Evolutionary conservation across 2,329 filamentous ascomycete genomes (phyloP).

Genomic region (Sphaerulina musiva): DNA sequence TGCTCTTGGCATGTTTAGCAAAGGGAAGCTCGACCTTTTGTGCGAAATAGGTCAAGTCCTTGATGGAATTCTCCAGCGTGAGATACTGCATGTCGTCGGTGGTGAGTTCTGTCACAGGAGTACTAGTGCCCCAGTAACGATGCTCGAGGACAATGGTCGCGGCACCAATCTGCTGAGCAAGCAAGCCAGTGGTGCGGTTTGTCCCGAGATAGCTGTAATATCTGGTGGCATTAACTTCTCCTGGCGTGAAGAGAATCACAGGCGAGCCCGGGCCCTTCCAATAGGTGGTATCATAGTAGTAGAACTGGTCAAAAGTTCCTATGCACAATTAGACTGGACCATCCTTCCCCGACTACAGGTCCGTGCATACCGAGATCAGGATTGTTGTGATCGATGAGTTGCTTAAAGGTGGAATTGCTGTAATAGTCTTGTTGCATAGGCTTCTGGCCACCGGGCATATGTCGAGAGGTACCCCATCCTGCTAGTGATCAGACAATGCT

Average conservation of each 20-base stretch:
- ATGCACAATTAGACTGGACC: too few species aligned
- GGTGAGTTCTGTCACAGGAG: constrained; percentile 47
- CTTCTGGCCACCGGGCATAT: background rate
- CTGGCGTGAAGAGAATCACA: constrained; percentile 40
- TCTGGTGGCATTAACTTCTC: constrained; percentile 44
- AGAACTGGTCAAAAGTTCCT: constrained; percentile 46
- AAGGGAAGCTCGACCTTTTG: constrained; percentile 50
- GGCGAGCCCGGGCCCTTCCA: constrained; percentile 52
- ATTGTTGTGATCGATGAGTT: constrained; percentile 52
- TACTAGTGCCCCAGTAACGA: constrained; percentile 53
- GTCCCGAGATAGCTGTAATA: constrained; percentile 50
- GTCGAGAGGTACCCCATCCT: background rate
- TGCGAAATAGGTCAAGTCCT: constrained; percentile 51
- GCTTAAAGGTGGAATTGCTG: constrained; percentile 39
- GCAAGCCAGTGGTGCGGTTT: constrained; percentile 44
- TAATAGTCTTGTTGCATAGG: background rate
- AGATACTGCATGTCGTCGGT: constrained; percentile 51
- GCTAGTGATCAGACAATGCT: background rate
- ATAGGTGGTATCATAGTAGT: constrained; percentile 47
- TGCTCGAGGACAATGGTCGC: constrained; percentile 54
- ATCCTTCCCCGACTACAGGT: too few species aligned
- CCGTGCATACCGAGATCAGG: too few species aligned
- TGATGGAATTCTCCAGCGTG: constrained; percentile 49
- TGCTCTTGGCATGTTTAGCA: constrained; percentile 43
- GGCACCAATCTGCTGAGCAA: constrained; percentile 48